Evolutionary conservation across 2,329 filamentous ascomycete genomes (phyloP), one percentile per base, ranked within the genome.

Genomic region (Hypoxylon sp.): DNA sequence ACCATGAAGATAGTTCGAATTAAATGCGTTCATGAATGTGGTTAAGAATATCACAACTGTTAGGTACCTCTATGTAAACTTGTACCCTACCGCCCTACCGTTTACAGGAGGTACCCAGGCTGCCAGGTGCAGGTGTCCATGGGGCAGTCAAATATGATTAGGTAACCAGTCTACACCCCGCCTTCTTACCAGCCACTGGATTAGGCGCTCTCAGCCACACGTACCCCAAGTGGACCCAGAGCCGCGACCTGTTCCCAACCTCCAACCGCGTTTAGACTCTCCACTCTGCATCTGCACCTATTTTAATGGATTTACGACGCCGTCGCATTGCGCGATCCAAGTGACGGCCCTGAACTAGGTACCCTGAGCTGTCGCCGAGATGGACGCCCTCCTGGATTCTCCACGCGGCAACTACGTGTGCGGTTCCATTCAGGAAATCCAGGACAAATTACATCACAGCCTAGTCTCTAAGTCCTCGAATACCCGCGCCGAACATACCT

Each of bases 401-500:
- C 68, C 74, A 61, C 75, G 73, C 57, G 72, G 69, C 1, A 79
- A 75, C 56, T 66, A 73, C 21, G 63, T 74, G 10, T 83, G 82
- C 75, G 71, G 62, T 55, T 83, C 81, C 5, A 65, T 81, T 48
- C 81, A 84, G 17, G 84, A 88, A 29, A 76, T 89, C 6, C 81
- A 84, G 68, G 70, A 72, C 21, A 81, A 82, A n/a, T 76, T 89
- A 24, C 79, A 79, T 39, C 72, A 75, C 6, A 67, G 81, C 0
- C 75, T 88, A 50, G 74, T 78, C 5, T 74, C 77, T 17, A 87
- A 84, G 67, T 79, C 80, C 17, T 82, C 83, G 3, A 79, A 81
- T 10, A 85, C 80, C 19, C 84, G 83, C 52, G 86, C 85, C 44
- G 81, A 87, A 58, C 85, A 86, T 69, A 76, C 87, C 10, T 80